Evolutionary conservation across 768 basidiomycete genomes (phyloP).

Genomic region (Agaricus bisporus): DNA sequence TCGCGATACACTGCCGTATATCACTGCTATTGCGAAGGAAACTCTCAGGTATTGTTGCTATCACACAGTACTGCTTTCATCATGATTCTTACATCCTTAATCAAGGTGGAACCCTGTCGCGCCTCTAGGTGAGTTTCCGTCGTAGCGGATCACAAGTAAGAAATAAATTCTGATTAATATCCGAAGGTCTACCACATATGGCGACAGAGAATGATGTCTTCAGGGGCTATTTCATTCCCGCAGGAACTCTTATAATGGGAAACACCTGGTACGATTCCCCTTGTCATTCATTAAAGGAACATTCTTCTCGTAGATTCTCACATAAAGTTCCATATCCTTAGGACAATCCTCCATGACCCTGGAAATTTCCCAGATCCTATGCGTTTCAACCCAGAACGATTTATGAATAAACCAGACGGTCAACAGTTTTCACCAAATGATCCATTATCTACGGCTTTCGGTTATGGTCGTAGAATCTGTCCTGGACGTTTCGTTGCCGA

Average conservation of each 20-base stretch:
- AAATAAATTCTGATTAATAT: not conserved
- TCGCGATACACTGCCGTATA: conserved; percentile 29
- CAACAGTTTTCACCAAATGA: conserved; percentile 27
- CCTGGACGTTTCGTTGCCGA: conserved; percentile 42
- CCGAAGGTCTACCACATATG: conserved; percentile 29
- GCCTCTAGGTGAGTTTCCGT: conserved; percentile 19
- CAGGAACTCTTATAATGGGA: conserved; percentile 36
- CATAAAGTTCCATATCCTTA: conserved; percentile 13
- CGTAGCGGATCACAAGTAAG: not conserved
- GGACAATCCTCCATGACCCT: conserved; percentile 48
- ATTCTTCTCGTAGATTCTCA: not conserved
- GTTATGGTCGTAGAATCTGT: conserved; percentile 40
- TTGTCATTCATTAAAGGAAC: not conserved
- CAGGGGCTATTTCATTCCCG: conserved; percentile 36
- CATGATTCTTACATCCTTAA: not conserved
- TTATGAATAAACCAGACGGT: conserved; percentile 21
- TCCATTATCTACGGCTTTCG: conserved; percentile 32
- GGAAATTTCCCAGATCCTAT: conserved; percentile 37
- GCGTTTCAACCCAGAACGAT: conserved; percentile 45
- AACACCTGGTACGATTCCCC: conserved; percentile 31
- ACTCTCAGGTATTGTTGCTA: conserved; percentile 23
- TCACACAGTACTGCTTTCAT: not conserved
- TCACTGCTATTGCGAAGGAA: conserved; percentile 35
- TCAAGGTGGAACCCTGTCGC: conserved; percentile 26
- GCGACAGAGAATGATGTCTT: conserved; percentile 36